These are phyloP conservation scores for Atalantia buxifolia DNA, from an alignment of 345 rosid species.

Conservation along the genomic window DNA sequence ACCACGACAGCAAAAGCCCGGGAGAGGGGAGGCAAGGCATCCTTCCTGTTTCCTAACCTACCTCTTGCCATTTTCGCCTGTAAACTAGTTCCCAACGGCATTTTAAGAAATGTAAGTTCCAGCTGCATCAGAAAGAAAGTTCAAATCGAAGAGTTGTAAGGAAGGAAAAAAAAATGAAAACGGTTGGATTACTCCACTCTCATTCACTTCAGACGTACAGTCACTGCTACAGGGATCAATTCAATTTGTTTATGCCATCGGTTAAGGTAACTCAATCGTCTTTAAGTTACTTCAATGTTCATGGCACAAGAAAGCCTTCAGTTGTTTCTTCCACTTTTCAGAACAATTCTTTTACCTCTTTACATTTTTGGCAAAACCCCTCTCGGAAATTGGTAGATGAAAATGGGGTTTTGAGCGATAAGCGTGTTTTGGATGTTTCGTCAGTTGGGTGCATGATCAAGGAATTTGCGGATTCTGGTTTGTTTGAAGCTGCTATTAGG, in stretches of 20 bases:
- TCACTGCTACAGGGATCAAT: constrained; percentile 1
- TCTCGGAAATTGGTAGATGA: neutral
- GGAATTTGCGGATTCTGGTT: constrained; percentile 26
- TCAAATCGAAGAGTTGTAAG: neutral
- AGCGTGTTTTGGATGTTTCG: constrained; percentile 19
- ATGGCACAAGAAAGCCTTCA: neutral
- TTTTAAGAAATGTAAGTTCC: neutral
- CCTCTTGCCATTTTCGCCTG: neutral
- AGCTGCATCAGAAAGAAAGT: neutral
- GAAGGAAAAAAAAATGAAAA: constrained; percentile 10
- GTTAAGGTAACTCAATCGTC: neutral
- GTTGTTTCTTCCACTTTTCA: constrained; percentile 4
- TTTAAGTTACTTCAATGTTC: neutral
- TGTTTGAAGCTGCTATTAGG: constrained; percentile 34
- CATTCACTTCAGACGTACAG: constrained; percentile 1
- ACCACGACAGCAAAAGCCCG: neutral
- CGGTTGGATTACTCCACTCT: neutral
- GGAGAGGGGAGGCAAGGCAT: neutral
- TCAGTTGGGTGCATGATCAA: constrained; percentile 20
- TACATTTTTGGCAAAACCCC: constrained; percentile 1
- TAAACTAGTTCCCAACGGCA: neutral
- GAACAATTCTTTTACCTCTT: neutral
- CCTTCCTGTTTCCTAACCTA: too few relatives aligned
- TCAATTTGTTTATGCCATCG: neutral
- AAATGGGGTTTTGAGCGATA: constrained; percentile 4